phyloP scores from a whole-genome alignment of 2,329 filamentous ascomycete genomes.

The Pseudogymnoascus sp. region DNA sequence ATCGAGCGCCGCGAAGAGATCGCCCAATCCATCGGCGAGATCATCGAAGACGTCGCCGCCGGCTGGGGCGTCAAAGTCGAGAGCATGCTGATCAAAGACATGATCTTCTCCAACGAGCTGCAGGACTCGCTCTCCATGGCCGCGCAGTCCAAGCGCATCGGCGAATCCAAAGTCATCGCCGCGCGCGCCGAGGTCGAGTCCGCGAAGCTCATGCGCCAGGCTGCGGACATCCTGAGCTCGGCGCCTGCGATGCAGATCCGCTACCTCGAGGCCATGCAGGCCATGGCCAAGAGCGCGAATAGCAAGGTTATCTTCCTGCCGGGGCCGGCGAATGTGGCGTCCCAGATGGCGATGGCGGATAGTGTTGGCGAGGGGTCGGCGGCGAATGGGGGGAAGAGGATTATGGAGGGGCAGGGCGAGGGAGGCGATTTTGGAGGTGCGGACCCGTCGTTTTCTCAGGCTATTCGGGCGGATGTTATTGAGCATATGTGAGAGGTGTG shows the following conservation, averaged over 20 bases:
- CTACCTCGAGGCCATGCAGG: slow-evolving; percentile 97
- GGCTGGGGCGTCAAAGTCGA: slow-evolving; percentile 96
- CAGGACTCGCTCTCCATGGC: slow-evolving; percentile 98
- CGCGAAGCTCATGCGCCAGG: slow-evolving; percentile 87
- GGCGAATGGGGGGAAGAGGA: slow-evolving; percentile 33
- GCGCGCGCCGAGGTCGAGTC: slow-evolving; percentile 94
- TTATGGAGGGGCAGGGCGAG: slow-evolving; percentile 27
- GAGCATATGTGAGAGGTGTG: slow-evolving; percentile 63
- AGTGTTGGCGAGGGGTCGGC: slow-evolving; percentile 47
- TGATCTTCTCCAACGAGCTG: slow-evolving; percentile 90
- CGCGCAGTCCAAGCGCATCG: slow-evolving; percentile 95
- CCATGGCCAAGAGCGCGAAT: slow-evolving; percentile 92
- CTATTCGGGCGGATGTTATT: slow-evolving; percentile 71
- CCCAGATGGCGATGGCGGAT: slow-evolving; percentile 40
- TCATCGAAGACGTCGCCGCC: slow-evolving; percentile 89
- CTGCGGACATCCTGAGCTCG: slow-evolving; percentile 83
- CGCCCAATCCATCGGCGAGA: slow-evolving; percentile 88
- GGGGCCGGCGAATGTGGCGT: slow-evolving; percentile 53
- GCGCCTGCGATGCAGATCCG: slow-evolving; percentile 97
- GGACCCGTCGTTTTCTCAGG: slow-evolving; percentile 62
- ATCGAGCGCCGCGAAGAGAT: slow-evolving; percentile 98
- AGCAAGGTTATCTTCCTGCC: slow-evolving; percentile 81
- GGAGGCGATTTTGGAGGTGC: slow-evolving; percentile 42
- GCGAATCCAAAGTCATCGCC: slow-evolving; percentile 96
- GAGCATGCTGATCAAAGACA: slow-evolving; percentile 98